Evolutionary conservation across 2,329 filamentous ascomycete species (phyloP).

Genomic region (Colletotrichum agaves): DNA sequence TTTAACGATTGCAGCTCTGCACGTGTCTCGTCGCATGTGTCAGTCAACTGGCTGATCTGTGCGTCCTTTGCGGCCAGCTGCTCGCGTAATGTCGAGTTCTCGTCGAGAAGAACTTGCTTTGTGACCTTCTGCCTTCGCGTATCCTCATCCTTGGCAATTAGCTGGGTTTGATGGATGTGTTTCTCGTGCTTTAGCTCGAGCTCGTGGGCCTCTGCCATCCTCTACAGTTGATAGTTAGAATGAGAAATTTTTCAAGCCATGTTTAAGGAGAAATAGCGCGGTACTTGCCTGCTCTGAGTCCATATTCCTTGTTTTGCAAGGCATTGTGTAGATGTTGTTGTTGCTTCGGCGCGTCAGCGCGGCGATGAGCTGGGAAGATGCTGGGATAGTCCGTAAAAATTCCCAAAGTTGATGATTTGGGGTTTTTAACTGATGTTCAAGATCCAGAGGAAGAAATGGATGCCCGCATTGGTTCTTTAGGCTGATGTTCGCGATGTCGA

Average conservation of each 20-base stretch:
- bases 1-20: slow-evolving; percentile 56
- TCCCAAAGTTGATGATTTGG: neutral
- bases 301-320: slow-evolving; percentile 36
- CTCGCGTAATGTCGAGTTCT: slow-evolving; percentile 75
- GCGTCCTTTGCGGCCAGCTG: slow-evolving; percentile 70
- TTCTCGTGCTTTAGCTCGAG: slow-evolving; percentile 79
- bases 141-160: slow-evolving; percentile 80
- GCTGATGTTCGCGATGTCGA: slow-evolving; percentile 4
- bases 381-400: neutral
- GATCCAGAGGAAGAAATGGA: neutral
- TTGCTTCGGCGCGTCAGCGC: slow-evolving; percentile 30
- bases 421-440: neutral
- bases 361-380: neutral
- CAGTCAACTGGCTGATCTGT: slow-evolving; percentile 61
- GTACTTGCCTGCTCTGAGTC: slow-evolving; percentile 34
- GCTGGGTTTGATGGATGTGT: slow-evolving; percentile 70
- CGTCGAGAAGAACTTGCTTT: slow-evolving; percentile 77
- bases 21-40: slow-evolving; percentile 53
- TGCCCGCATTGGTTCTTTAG: slow-evolving; percentile 10
- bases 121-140: slow-evolving; percentile 76
- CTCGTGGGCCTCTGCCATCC: slow-evolving; percentile 57
- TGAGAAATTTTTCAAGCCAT: neutral
- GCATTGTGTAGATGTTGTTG: slow-evolving; percentile 20
- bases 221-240: slow-evolving; percentile 47
- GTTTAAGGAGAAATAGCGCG: too few species aligned